Percentiles rank a stretch among this genome's conserved stretches.
Conservation (phyloP, 2,329 filamentous ascomycete genomes). For the Phaeosphaeria sp. region DNA sequence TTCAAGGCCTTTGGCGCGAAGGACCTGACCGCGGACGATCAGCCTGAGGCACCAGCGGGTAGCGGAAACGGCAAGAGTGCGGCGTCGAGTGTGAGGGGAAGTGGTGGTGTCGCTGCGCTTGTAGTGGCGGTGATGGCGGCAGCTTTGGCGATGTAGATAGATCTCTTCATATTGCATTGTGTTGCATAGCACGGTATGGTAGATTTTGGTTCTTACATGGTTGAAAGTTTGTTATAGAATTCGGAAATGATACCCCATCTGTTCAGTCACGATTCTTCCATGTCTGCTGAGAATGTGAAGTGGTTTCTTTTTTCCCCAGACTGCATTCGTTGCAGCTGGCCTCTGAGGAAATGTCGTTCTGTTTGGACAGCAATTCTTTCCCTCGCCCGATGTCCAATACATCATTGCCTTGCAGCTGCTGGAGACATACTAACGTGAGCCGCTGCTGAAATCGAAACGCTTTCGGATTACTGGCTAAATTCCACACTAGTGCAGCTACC, state of each 20-base stretch:
- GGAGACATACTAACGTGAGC: no score
- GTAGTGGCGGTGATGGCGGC: slow-evolving; percentile 8
- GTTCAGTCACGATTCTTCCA: not conserved
- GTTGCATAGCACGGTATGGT: not conserved
- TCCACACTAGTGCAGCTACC: not conserved
- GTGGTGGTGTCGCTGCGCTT: slow-evolving; percentile 2
- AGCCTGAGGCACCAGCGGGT: slow-evolving; percentile 13
- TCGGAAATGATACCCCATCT: slow-evolving; percentile 1
- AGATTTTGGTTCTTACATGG: not conserved
- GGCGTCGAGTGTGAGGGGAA: slow-evolving; percentile 1
- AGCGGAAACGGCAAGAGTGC: not conserved
- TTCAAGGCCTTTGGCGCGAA: slow-evolving; percentile 33
- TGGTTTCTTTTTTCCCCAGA: not conserved
- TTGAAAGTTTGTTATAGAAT: not conserved
- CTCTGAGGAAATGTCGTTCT: not conserved
- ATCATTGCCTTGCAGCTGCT: no score
- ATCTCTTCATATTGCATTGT: not conserved
- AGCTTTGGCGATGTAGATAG: slow-evolving; percentile 4
- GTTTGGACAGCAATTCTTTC: not conserved
- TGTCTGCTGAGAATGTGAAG: not conserved
- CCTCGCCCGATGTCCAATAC: no score
- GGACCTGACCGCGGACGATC: slow-evolving; percentile 23
- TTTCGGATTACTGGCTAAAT: no score
- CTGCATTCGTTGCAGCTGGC: not conserved
- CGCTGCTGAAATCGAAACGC: no score